A percentile compares a stretch with the other conserved stretches of the same genome.
Evolutionary conservation across 1,139 yeast genomes (phyloP).

Genomic region (Kazachstania sp.): DNA sequence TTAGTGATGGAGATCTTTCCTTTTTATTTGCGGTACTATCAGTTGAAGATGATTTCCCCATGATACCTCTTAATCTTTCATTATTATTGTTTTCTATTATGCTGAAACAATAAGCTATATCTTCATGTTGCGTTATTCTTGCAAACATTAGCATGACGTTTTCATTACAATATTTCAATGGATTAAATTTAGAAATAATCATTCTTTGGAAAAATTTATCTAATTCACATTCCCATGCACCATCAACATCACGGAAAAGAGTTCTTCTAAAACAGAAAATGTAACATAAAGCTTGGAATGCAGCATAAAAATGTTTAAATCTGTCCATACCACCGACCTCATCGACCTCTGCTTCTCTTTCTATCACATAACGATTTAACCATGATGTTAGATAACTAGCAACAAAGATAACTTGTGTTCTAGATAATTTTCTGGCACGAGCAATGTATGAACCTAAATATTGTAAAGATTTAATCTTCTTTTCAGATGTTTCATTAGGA

Average conservation of each 20-base stretch:
- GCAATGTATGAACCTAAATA: slow-evolving; percentile 88
- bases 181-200: slow-evolving; percentile 83
- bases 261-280: slow-evolving; percentile 84
- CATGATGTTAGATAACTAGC: slow-evolving; percentile 73
- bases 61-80: slow-evolving; percentile 35
- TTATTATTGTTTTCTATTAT: slow-evolving; percentile 82
- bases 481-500: slow-evolving; percentile 58
- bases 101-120: slow-evolving; percentile 87
- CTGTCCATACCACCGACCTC: slow-evolving; percentile 68
- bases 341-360: slow-evolving; percentile 73
- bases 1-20: not conserved
- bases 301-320: slow-evolving; percentile 83
- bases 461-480: slow-evolving; percentile 81
- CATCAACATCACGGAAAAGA: slow-evolving; percentile 39
- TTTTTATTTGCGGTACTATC: slow-evolving; percentile 26
- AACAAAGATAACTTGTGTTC: slow-evolving; percentile 67
- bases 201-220: slow-evolving; percentile 84
- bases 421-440: slow-evolving; percentile 66
- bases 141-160: slow-evolving; percentile 94
- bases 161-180: slow-evolving; percentile 86
- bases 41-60: slow-evolving; percentile 26
- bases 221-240: slow-evolving; percentile 69
- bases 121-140: slow-evolving; percentile 79
- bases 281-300: slow-evolving; percentile 83
- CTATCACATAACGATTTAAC: slow-evolving; percentile 71